These are phyloP conservation scores for Penicillium roqueforti DNA, from an alignment of 495 filamentous ascomycete genomes.

Conservation along the genomic window DNA sequence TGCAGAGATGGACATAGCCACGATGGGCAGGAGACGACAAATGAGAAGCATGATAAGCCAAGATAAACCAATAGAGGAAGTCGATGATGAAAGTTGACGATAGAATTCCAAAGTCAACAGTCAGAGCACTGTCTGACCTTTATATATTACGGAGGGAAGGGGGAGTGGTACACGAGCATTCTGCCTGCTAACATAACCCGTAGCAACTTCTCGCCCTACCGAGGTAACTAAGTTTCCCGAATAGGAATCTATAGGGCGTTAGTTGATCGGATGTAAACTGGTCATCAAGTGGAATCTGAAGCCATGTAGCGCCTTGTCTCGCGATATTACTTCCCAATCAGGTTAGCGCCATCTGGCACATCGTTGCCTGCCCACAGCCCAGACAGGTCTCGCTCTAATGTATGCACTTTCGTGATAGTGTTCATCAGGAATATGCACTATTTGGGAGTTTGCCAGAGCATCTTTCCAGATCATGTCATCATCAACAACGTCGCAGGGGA, in stretches of 20 bases:
- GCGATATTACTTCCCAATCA: neutral
- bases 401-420: neutral
- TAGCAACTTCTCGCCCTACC: neutral
- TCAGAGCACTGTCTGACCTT: neutral
- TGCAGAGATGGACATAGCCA: slow-evolving; percentile 7
- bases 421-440: neutral
- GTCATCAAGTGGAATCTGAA: neutral
- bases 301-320: neutral
- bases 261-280: neutral
- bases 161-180: too few relatives aligned
- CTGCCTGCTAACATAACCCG: neutral
- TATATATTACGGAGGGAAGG: neutral
- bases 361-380: neutral
- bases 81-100: neutral
- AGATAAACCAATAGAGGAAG: neutral
- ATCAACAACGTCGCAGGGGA: neutral
- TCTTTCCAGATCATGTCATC: neutral
- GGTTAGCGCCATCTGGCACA: neutral
- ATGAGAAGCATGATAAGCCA: neutral
- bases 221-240: neutral
- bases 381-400: neutral
- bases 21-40: neutral
- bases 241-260: neutral
- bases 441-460: neutral
- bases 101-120: neutral